phyloP scores from a whole-genome alignment of 257 asterid species.

The Nicotiana benthamiana region DNA sequence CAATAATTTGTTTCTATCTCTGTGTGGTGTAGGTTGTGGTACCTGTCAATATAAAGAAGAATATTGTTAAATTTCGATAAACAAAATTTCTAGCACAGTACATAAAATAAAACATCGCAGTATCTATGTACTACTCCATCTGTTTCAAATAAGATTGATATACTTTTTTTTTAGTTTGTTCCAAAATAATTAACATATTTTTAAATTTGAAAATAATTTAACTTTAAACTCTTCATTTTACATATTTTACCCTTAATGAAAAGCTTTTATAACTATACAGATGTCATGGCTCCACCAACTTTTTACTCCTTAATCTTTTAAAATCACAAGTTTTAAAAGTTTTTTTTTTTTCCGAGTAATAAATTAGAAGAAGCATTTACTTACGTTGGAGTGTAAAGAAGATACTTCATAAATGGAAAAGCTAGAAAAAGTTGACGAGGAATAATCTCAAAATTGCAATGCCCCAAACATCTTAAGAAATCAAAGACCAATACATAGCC shows the following conservation, averaged over 20 bases:
- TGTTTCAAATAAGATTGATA: no score
- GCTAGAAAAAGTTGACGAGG: slow-evolving; percentile 61
- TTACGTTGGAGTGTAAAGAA: slow-evolving; percentile 81
- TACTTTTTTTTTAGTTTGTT: no score
- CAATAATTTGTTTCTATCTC: slow-evolving; percentile 64
- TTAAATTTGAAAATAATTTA: no score
- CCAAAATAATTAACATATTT: no score
- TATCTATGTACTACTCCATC: no score
- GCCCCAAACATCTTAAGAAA: slow-evolving; percentile 69
- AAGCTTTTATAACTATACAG: no score
- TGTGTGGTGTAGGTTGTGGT: slow-evolving; percentile 64
- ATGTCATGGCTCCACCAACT: no score
- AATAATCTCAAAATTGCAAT: slow-evolving; percentile 69
- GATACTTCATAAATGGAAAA: slow-evolving; percentile 50
- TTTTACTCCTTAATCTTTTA: no score
- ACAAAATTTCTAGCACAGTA: background rate
- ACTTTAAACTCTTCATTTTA: no score
- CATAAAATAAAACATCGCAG: background rate
- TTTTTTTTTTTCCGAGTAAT: no score
- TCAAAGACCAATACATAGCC: slow-evolving; percentile 59
- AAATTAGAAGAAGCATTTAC: slow-evolving; percentile 7
- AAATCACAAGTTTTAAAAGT: no score
- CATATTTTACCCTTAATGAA: no score
- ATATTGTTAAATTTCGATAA: background rate
- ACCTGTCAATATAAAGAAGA: slow-evolving; percentile 32